Conservation (phyloP, 805 yeast species). For the Barnettozyma sucrosica region DNA sequence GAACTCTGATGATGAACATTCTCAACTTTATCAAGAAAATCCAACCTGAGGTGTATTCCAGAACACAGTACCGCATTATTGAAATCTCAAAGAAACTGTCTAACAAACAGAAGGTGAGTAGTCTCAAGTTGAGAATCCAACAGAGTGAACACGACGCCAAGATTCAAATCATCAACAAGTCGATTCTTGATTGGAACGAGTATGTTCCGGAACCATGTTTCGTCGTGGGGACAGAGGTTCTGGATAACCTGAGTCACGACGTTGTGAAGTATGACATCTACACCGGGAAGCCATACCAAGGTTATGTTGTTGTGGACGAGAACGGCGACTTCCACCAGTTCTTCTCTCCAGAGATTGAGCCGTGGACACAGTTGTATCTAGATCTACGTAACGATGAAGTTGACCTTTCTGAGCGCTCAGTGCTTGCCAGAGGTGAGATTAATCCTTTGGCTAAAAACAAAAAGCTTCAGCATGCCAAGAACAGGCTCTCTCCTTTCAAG, state of each 20-base stretch:
- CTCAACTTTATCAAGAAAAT: constrained; percentile 53
- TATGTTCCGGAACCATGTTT: constrained; percentile 61
- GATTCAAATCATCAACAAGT: constrained; percentile 63
- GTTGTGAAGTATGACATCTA: constrained; percentile 66
- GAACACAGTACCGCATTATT: constrained; percentile 46
- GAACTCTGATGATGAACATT: constrained; percentile 74
- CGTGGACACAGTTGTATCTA: constrained; percentile 50
- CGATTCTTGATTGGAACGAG: constrained; percentile 69
- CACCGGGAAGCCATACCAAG: constrained; percentile 67
- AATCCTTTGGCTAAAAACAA: constrained; percentile 60
- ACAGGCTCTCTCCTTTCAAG: constrained; percentile 57
- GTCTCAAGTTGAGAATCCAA: constrained; percentile 9
- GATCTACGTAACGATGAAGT: constrained; percentile 30
- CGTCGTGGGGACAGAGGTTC: constrained; percentile 74
- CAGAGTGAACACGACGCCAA: constrained; percentile 45
- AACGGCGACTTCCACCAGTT: constrained; percentile 73
- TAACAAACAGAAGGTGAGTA: constrained; percentile 24
- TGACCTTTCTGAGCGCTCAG: constrained; percentile 2
- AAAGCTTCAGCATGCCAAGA: constrained; percentile 34
- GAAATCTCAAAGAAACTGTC: constrained; percentile 21
- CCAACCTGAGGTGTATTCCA: constrained; percentile 68
- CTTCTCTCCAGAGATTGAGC: constrained; percentile 56
- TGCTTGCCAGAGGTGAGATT: constrained; percentile 17
- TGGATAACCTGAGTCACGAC: constrained; percentile 83
- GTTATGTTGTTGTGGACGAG: constrained; percentile 67